Evolutionary conservation across 1,139 yeast species (phyloP).

Genomic region (Schwanniomyces etchellsii): DNA sequence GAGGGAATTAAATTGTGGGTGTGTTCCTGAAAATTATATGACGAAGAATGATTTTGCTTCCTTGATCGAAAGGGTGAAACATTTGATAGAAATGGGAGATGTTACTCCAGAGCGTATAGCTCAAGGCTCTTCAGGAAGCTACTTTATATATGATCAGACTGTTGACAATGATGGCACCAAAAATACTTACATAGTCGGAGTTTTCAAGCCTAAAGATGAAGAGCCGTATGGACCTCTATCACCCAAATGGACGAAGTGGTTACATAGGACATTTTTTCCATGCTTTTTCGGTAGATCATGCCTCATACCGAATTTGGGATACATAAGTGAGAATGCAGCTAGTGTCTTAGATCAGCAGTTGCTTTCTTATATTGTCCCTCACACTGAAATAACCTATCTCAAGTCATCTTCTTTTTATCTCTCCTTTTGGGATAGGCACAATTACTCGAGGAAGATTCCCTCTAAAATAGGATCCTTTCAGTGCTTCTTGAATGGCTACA

Average conservation of each 20-base stretch:
- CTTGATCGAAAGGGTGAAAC: constrained; percentile 15
- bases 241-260: constrained; percentile 80
- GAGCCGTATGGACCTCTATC: constrained; percentile 78
- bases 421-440: constrained; percentile 41
- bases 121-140: constrained; percentile 70
- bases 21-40: constrained; percentile 18
- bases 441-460: constrained; percentile 22
- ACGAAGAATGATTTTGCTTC: constrained; percentile 15
- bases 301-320: constrained; percentile 67
- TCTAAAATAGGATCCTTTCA: constrained; percentile 66
- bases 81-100: constrained; percentile 18
- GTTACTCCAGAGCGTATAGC: constrained; percentile 48
- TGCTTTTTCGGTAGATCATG: constrained; percentile 75
- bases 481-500: constrained; percentile 52
- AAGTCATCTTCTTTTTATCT: constrained; percentile 54
- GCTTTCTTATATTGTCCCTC: constrained; percentile 58
- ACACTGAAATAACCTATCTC: constrained; percentile 53
- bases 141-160: constrained; percentile 42
- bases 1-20: constrained; percentile 6
- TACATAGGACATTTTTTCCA: constrained; percentile 69
- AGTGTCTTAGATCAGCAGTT: constrained; percentile 57
- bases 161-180: constrained; percentile 8
- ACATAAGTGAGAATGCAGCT: constrained; percentile 70
- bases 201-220: constrained; percentile 77
- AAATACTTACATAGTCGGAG: constrained; percentile 33